Base-by-base conservation (phyloP, 139 green algal genomes). In the Coccomyxa sp. region DNA sequence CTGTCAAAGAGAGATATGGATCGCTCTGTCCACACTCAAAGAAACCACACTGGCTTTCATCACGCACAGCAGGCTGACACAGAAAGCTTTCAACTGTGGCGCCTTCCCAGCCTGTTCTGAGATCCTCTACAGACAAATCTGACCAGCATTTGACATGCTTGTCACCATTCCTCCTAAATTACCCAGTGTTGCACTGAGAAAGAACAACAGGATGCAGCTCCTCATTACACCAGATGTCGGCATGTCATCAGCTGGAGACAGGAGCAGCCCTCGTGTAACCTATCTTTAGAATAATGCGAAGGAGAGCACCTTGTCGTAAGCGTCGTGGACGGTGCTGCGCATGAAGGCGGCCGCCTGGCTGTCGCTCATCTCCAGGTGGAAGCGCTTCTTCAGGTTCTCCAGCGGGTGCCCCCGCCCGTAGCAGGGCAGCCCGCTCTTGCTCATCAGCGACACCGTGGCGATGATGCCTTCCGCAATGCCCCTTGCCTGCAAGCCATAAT, bases 231-330 rank as follows among this genome's bases (percentile, higher is more conserved):
- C n/a, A n/a, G n/a, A n/a, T n/a, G n/a, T n/a, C n/a, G n/a, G n/a
- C n/a, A n/a, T n/a, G n/a, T n/a, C n/a, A n/a, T n/a, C n/a, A n/a
- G n/a, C n/a, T n/a, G n/a, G n/a, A n/a, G n/a, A n/a, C n/a, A n/a
- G n/a, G n/a, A n/a, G n/a, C n/a, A n/a, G 50, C 50, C 5, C 50
- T 64, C 5, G 27, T 31, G 27, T 22, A 64, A 12, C 50, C 50
- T 64, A 64, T 64, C 22, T 64, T 6, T 64, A 1, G 50, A 7
- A 22, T 31, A 64, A 22, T 7, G 27, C 50, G 16, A 18, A 38
- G 33, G 34, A 6, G 33, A 68, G 79, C 82, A 83, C 89, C 74
- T 95, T 95, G 85, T 97, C 89, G 82, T 99, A 99, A 0, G 96
- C 89, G 72, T 97, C 90, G 18, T 79, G 54, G 7, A 98, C 91